Conservation (phyloP, 2,329 filamentous ascomycete genomes). For the Cladophialophora chaetospira region DNA sequence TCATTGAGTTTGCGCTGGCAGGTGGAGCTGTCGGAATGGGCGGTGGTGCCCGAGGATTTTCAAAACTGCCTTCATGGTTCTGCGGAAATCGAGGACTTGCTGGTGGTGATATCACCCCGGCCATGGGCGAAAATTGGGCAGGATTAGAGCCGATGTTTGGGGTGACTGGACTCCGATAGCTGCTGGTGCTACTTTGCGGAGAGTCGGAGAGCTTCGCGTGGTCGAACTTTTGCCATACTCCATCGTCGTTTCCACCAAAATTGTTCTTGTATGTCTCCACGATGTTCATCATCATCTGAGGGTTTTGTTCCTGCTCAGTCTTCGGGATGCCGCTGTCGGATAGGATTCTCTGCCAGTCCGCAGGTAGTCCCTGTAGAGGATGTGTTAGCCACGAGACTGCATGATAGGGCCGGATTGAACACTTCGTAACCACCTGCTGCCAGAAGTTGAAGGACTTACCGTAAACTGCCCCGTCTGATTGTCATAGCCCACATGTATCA, state of each 20-base stretch:
- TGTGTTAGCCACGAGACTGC: slow-evolving; percentile 4
- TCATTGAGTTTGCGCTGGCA: slow-evolving; percentile 37
- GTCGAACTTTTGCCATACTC: slow-evolving; percentile 94
- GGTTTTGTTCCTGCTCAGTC: slow-evolving; percentile 92
- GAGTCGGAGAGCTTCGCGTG: slow-evolving; percentile 64
- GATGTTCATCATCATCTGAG: slow-evolving; percentile 92
- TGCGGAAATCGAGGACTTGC: slow-evolving; percentile 84
- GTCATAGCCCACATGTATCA: slow-evolving; percentile 97
- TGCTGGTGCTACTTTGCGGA: slow-evolving; percentile 32
- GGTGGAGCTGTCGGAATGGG: slow-evolving; percentile 68
- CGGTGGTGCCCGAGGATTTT: slow-evolving; percentile 91
- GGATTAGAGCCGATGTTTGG: slow-evolving; percentile 46
- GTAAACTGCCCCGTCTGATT: slow-evolving; percentile 96
- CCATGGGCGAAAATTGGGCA: slow-evolving; percentile 56
- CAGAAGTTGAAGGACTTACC: slow-evolving; percentile 59
- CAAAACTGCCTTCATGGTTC: slow-evolving; percentile 91
- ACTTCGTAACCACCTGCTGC: neutral
- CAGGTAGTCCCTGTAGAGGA: slow-evolving; percentile 73
- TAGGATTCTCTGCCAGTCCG: slow-evolving; percentile 95
- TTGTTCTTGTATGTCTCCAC: slow-evolving; percentile 97
- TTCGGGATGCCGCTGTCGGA: slow-evolving; percentile 95
- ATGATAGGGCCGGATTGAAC: neutral
- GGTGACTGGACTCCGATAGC: slow-evolving; percentile 29
- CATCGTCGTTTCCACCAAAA: slow-evolving; percentile 74
- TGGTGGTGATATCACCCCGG: slow-evolving; percentile 70